A percentile compares a stretch with the other conserved stretches of the same genome.
Conservation (phyloP, 2,329 filamentous ascomycete genomes). For the Aphanocladium album region DNA sequence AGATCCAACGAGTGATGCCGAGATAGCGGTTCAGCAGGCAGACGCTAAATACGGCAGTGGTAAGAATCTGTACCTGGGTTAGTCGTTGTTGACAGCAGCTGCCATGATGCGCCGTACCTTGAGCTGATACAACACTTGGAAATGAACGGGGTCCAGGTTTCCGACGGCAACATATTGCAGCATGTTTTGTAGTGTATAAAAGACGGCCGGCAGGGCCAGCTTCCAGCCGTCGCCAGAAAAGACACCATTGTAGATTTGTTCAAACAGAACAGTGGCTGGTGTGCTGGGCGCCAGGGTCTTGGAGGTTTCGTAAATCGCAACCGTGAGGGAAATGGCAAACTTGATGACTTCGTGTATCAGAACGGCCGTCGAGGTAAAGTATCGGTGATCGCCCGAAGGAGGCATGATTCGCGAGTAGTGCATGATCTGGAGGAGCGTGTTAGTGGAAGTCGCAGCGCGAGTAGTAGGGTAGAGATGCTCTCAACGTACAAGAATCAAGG, state of each 20-base stretch:
- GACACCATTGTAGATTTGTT: slow-evolving; percentile 72
- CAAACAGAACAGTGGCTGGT: slow-evolving; percentile 73
- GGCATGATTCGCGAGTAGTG: slow-evolving; percentile 96
- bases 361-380: slow-evolving; percentile 89
- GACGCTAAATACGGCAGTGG: slow-evolving; percentile 83
- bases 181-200: slow-evolving; percentile 92
- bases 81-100: too few relatives aligned
- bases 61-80: slow-evolving; percentile 59
- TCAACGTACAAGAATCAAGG: slow-evolving; percentile 59
- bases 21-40: slow-evolving; percentile 67
- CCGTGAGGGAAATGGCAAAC: slow-evolving; percentile 75
- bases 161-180: slow-evolving; percentile 88
- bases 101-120: slow-evolving; percentile 64
- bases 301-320: slow-evolving; percentile 84
- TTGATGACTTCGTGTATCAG: slow-evolving; percentile 93
- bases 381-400: slow-evolving; percentile 74
- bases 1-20: slow-evolving; percentile 70
- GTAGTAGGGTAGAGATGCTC: background rate
- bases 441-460: slow-evolving; percentile 7
- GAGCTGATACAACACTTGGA: slow-evolving; percentile 88
- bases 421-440: slow-evolving; percentile 58
- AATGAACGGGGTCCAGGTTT: slow-evolving; percentile 87
- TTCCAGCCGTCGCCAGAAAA: slow-evolving; percentile 95
- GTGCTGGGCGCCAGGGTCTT: slow-evolving; percentile 71
- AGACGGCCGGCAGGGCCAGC: slow-evolving; percentile 76